Base-by-base conservation (phyloP, 768 basidiomycete species). In the Heimioporus sp. region DNA sequence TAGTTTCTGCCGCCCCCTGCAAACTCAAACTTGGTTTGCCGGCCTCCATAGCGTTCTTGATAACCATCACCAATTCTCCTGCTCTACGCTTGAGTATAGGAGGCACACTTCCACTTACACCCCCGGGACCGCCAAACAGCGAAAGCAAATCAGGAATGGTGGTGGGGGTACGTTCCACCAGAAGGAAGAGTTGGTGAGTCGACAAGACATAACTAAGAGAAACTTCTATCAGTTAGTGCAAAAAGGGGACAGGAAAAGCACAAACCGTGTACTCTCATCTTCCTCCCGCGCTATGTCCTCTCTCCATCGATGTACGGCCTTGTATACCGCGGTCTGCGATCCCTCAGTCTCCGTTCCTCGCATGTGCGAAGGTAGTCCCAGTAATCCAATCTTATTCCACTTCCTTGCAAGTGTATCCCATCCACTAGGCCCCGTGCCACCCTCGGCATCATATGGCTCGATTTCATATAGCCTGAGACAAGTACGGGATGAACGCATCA, bases 251-350 rank as follows among this genome's bases (percentile, higher is more conserved):
- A 8, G 38, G 35, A n/a, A n/a, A 32, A 48, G 32, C 4, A 70
- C 81, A 41, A 65, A 93, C 86, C 86, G 73, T 10, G 80, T 79
- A 62, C 90, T 90, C 69, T 97, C 94, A 65, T 98, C 95, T 60
- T 92, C 89, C 50, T 86, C 82, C 45, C 91, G 76, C 2, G 91
- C 90, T 2, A 85, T 71, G 11, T 66, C 62, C 66, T 98, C 94
- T 52, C 95, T 76, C 95, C 94, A 98, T 32, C 72, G 74, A 67
- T 95, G 91, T 12, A 96, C 74, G 3, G 76, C 74, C 52, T 75
- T 81, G 68, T 89, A 93, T 15, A 93, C 81, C 34, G 76, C 77
- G 28, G 80, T 76, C 55, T 82, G 80, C 54, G 80, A 67, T 3
- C 68, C 73, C 58, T 52, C 53, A 39, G 70, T 59, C 19, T 71